Base-by-base conservation (phyloP, 768 basidiomycete genomes). In the Collybia mongolica region DNA sequence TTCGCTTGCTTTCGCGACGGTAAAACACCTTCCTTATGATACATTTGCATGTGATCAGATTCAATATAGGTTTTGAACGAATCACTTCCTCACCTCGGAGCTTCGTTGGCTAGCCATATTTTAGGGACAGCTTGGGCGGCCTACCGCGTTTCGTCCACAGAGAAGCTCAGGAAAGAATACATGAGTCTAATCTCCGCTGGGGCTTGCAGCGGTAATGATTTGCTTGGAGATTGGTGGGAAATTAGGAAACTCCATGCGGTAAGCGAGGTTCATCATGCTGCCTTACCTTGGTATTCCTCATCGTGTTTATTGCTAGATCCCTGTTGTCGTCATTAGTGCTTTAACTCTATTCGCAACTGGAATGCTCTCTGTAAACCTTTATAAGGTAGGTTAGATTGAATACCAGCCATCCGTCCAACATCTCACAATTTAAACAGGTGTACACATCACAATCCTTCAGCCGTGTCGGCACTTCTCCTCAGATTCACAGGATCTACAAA, bases 81-180 rank as follows among this genome's bases (percentile, higher is more conserved):
- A 56, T 79, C 78, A 0, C 68, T 78, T 32, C 80, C 81, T 5
- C 78, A 80, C 54, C 65, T 82, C 37, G 72, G 69, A 2, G 76
- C 79, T 24, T 70, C 72, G 2, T 51, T 82, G 8, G 67, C 66
- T 18, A 77, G 75, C 3, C 79, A 80, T 51, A 56, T 72, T 17
- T 60, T 82, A 8, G 72, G 70, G 5, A 73, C 76, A 4, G 72
- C 55, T 6, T 83, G 81, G 81, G 65, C 76, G 4, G 67, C 64
- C 11, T 81, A 69, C 51, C 68, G 76, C 14, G 56, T 82, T 19
- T 39, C 49, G 8, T 68, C 64, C 7, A 71, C 72, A 8, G 52
- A 55, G 15, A 55, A 51, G 18, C 61, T 74, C 26, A 60, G 64
- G 40, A 15, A 36, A 0, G 57, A 65, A 2, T 80, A 77, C 54